Evolutionary conservation across 2,329 filamentous ascomycete species (phyloP), one percentile per base, ranked within the genome.

Genomic region (Aspergillus sp.): DNA sequence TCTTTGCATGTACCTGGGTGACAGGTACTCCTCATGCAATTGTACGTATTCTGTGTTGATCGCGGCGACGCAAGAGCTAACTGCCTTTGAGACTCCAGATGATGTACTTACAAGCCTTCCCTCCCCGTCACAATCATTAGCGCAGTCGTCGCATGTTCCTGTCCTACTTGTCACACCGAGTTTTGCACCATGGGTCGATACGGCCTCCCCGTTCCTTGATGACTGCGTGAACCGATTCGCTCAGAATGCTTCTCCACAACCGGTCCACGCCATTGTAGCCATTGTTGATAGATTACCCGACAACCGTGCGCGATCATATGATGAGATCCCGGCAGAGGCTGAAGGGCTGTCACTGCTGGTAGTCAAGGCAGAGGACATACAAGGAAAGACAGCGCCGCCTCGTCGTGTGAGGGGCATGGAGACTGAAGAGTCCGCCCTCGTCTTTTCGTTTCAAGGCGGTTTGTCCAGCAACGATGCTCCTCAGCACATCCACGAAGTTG

Each of bases 271-370:
- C 5, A 56, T 74, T 45, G 64, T 64, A 17, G 71, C 71, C 14
- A 62, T 75, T 9, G 58, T 75, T 21, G 72, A 75, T 50, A 66
- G 64, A 52, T 55, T 75, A 20, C 68, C 72, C 9, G 52, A 58
- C 44, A 52, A 32, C 40, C 52, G 44, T 31, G 49, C 34, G 29
- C n/a, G 29, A 46, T 13, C 21, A 4, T 13, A 43, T n/a, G 23
- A 34, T 36, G 20, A 40, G 7, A 25, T 19, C 7, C 16, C 29
- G 23, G 29, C 49, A 10, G 70, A 67, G 5, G 62, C 52, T 0
- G 71, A 74, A 54, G 72, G 72, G 2, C 29, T 75, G 17, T 70
- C 72, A 3, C 49, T 74, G 9, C 48, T 74, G 45, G 56, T 67
- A 20, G 63, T 62, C 9, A 58, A 53, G 11, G 46, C 50, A 45